These are phyloP conservation scores for Cystofilobasidium bisporidii DNA, from an alignment of 768 basidiomycete species.

Conservation along the genomic window DNA sequence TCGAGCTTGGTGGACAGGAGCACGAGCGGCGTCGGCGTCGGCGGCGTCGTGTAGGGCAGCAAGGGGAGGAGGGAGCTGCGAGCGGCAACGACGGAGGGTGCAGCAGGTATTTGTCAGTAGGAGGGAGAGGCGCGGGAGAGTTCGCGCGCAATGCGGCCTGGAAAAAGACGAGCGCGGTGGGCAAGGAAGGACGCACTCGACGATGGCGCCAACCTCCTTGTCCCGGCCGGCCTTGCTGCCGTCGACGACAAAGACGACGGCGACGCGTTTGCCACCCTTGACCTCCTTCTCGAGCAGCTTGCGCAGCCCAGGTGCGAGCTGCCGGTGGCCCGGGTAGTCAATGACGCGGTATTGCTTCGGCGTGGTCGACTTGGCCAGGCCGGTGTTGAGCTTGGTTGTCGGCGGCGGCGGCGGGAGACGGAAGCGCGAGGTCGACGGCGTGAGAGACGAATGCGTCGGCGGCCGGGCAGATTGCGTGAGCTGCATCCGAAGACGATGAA, in stretches of 20 bases:
- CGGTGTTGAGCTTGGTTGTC: slow-evolving; percentile 4
- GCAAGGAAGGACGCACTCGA: slow-evolving; percentile 13
- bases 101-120: too few relatives aligned
- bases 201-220: slow-evolving; percentile 21
- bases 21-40: slow-evolving; percentile 18
- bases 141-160: not conserved
- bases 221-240: slow-evolving; percentile 10
- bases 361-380: not conserved
- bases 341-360: slow-evolving; percentile 15
- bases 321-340: slow-evolving; percentile 24
- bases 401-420: slow-evolving; percentile 15
- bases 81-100: not conserved
- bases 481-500: not conserved
- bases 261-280: slow-evolving; percentile 6
- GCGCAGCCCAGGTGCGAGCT: slow-evolving; percentile 10
- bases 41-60: slow-evolving; percentile 21
- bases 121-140: not conserved
- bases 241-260: slow-evolving; percentile 27
- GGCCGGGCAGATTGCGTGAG: slow-evolving; percentile 16
- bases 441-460: slow-evolving; percentile 12
- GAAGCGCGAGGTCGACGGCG: slow-evolving; percentile 16
- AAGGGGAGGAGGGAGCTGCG: slow-evolving; percentile 19
- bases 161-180: too few relatives aligned
- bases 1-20: slow-evolving; percentile 25
- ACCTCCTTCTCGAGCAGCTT: slow-evolving; percentile 10